Conservation (phyloP, 176 grass and related monocot species). For the Melocanna baccifera region DNA sequence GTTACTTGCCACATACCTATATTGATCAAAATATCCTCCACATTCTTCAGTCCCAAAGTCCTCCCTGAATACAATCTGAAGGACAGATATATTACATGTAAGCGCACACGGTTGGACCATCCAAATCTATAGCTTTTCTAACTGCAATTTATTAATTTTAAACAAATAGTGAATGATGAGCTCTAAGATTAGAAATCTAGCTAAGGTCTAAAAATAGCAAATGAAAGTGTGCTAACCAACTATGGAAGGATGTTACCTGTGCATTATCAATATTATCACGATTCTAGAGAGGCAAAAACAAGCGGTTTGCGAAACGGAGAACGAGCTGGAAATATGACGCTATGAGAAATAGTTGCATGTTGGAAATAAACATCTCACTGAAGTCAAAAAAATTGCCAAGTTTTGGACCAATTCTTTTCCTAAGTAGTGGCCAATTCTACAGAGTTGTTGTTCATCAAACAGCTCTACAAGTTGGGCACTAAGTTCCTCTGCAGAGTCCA, state of each 20-base stretch:
- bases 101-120: background rate
- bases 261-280: slow-evolving; percentile 83
- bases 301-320: slow-evolving; percentile 79
- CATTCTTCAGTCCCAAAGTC: slow-evolving; percentile 90
- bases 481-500: slow-evolving; percentile 73
- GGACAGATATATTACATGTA: slow-evolving; percentile 11
- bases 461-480: slow-evolving; percentile 71
- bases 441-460: slow-evolving; percentile 75
- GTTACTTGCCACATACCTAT: slow-evolving; percentile 62
- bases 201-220: background rate
- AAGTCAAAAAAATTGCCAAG: slow-evolving; percentile 47
- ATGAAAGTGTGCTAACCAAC: background rate
- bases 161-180: background rate
- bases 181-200: background rate
- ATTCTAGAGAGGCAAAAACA: slow-evolving; percentile 86
- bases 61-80: slow-evolving; percentile 92
- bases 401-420: slow-evolving; percentile 96
- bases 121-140: background rate
- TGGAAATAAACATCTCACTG: slow-evolving; percentile 10
- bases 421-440: slow-evolving; percentile 90
- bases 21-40: slow-evolving; percentile 94
- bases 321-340: slow-evolving; percentile 57
- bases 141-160: background rate
- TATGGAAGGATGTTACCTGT: slow-evolving; percentile 46
- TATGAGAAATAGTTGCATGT: slow-evolving; percentile 15